A percentile compares a stretch with the other conserved stretches of the same genome.
phyloP scores from a whole-genome alignment of 2,329 filamentous ascomycete genomes.

The Alternaria incomplexa region DNA sequence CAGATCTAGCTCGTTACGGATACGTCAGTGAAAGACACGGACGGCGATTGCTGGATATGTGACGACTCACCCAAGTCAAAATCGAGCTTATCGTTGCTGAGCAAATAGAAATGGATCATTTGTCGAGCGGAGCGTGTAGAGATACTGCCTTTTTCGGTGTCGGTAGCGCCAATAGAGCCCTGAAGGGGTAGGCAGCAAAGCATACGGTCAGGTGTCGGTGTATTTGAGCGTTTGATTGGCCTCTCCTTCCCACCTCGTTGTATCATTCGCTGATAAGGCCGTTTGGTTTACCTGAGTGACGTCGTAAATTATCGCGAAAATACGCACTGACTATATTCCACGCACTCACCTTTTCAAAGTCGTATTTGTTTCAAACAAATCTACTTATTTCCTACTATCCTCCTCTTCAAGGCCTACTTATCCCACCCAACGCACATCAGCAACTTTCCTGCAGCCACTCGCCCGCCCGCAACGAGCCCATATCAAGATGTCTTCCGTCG shows the following conservation, averaged over 20 bases:
- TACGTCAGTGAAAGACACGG: too few relatives aligned
- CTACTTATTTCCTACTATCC: neutral
- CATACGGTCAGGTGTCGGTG: neutral
- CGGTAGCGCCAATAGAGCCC: neutral
- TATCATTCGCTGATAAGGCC: neutral
- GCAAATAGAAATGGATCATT: too few relatives aligned
- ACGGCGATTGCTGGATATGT: too few relatives aligned
- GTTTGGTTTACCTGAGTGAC: neutral
- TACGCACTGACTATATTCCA: neutral
- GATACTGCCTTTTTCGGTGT: neutral
- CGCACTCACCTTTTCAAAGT: neutral
- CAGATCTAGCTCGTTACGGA: too few relatives aligned
- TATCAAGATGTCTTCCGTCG: too few relatives aligned
- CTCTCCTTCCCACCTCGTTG: neutral
- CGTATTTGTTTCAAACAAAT: neutral
- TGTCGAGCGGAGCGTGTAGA: too few relatives aligned
- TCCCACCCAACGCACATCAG: too few relatives aligned
- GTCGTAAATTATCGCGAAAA: neutral
- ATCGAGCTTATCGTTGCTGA: too few relatives aligned
- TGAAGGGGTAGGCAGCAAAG: neutral
- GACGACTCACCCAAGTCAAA: too few relatives aligned
- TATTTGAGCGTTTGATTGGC: neutral
- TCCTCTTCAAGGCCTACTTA: neutral
- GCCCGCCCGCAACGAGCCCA: too few relatives aligned
- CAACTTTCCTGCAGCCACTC: too few relatives aligned